Percentiles rank a stretch among this genome's conserved stretches.
These are phyloP conservation scores for Moniliella sp. DNA, from an alignment of 1,284 basidiomycete species.

Conservation along the genomic window DNA sequence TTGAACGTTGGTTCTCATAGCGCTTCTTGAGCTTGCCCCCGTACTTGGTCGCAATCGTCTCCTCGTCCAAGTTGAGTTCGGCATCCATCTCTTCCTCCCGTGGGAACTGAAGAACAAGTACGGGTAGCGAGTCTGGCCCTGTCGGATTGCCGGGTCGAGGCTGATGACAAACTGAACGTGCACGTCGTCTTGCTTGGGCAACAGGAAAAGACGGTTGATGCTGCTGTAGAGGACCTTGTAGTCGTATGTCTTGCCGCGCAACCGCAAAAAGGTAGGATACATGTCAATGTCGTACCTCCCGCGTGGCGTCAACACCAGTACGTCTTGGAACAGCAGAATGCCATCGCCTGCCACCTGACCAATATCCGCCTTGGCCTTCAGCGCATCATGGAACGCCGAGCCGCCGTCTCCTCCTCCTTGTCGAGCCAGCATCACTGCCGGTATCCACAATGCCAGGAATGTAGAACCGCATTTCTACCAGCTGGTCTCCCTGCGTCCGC, in stretches of 20 bases:
- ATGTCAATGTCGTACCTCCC: constrained; percentile 95
- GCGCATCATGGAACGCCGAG: constrained; percentile 86
- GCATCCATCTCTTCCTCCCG: constrained; percentile 91
- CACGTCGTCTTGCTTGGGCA: constrained; percentile 89
- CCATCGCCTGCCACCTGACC: constrained; percentile 76
- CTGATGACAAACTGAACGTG: constrained; percentile 61
- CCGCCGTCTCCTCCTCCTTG: constrained; percentile 50
- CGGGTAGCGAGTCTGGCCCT: constrained; percentile 92
- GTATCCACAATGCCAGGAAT: constrained; percentile 55
- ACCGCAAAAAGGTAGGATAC: constrained; percentile 74
- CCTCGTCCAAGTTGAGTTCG: constrained; percentile 70
- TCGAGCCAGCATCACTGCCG: constrained; percentile 20
- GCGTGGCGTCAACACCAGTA: constrained; percentile 78
- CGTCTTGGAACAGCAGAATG: constrained; percentile 84
- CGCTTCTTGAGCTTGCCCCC: constrained; percentile 65
- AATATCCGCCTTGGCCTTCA: constrained; percentile 91
- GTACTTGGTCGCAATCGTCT: constrained; percentile 37
- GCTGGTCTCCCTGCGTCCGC: constrained; percentile 41
- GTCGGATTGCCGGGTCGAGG: constrained; percentile 62
- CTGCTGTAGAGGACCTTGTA: constrained; percentile 86
- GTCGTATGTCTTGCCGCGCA: constrained; percentile 94
- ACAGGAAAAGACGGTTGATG: constrained; percentile 70
- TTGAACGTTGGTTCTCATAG: constrained; percentile 81
- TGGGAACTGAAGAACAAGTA: constrained; percentile 95
- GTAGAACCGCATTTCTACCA: constrained; percentile 88